Conservation (phyloP, 176 grass and related monocot species). For the Avena sativa region DNA sequence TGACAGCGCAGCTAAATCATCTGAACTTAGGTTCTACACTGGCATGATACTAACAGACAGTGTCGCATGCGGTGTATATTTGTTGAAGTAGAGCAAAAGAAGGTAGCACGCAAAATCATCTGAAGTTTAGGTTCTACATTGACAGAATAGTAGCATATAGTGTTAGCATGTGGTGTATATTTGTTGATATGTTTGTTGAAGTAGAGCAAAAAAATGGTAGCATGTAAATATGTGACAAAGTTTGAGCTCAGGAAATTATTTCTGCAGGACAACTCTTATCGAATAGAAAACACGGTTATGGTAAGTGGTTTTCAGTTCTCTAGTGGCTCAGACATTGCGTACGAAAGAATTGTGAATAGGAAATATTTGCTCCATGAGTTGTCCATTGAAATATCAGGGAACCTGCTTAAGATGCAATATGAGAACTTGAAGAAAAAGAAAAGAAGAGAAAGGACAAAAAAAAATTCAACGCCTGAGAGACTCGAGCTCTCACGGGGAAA, state of each 20-base stretch:
- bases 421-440: too few species aligned
- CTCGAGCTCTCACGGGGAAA: too few species aligned
- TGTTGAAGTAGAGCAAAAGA: neutral
- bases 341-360: neutral
- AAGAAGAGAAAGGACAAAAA: too few species aligned
- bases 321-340: neutral
- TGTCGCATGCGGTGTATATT: neutral
- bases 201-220: neutral
- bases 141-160: conserved; percentile 24
- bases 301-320: neutral
- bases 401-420: too few species aligned
- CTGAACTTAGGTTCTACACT: conserved; percentile 11
- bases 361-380: neutral
- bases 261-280: neutral
- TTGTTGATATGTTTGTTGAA: conserved; percentile 25
- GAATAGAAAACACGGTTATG: neutral
- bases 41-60: neutral
- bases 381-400: too few species aligned
- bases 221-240: conserved; percentile 1
- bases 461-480: too few species aligned
- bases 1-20: neutral
- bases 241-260: neutral
- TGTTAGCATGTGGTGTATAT: conserved; percentile 21
- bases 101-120: neutral
- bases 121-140: conserved; percentile 21